These are phyloP conservation scores for Ophiostoma perfectum DNA, from an alignment of 2,329 filamentous ascomycete species.

Conservation along the genomic window DNA sequence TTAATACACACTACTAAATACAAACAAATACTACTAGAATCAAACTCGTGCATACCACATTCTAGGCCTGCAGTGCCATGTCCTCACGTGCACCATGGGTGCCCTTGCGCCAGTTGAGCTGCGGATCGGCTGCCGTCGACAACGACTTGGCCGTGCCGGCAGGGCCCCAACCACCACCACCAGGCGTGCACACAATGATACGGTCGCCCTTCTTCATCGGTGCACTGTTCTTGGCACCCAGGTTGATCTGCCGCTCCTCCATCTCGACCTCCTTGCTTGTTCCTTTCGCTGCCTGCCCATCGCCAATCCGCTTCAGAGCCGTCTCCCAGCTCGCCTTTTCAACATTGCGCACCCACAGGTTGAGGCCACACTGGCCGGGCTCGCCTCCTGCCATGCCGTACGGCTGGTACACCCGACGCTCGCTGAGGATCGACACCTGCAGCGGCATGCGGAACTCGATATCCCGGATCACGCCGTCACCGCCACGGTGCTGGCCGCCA, in stretches of 20 bases:
- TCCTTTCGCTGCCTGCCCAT: neutral
- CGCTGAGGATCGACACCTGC: slow-evolving; percentile 72
- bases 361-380: slow-evolving; percentile 71
- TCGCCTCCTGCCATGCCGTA: slow-evolving; percentile 81
- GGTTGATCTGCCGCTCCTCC: slow-evolving; percentile 46
- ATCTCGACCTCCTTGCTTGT: slow-evolving; percentile 18
- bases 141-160: slow-evolving; percentile 53
- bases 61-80: slow-evolving; percentile 51
- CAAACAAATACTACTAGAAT: too few species aligned
- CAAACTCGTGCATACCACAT: too few species aligned
- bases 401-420: slow-evolving; percentile 68
- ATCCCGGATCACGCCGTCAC: slow-evolving; percentile 34
- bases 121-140: slow-evolving; percentile 48
- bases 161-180: slow-evolving; percentile 70
- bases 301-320: slow-evolving; percentile 36
- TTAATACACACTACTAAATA: too few species aligned
- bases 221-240: slow-evolving; percentile 75
- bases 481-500: slow-evolving; percentile 31
- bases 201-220: slow-evolving; percentile 70
- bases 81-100: slow-evolving; percentile 55
- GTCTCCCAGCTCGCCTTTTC: slow-evolving; percentile 49
- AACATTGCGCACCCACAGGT: slow-evolving; percentile 79
- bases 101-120: slow-evolving; percentile 49
- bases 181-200: slow-evolving; percentile 72
- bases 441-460: slow-evolving; percentile 51